Conservation (phyloP, 108 stramenopile species). For the Aurantiochytrium sp. region DNA sequence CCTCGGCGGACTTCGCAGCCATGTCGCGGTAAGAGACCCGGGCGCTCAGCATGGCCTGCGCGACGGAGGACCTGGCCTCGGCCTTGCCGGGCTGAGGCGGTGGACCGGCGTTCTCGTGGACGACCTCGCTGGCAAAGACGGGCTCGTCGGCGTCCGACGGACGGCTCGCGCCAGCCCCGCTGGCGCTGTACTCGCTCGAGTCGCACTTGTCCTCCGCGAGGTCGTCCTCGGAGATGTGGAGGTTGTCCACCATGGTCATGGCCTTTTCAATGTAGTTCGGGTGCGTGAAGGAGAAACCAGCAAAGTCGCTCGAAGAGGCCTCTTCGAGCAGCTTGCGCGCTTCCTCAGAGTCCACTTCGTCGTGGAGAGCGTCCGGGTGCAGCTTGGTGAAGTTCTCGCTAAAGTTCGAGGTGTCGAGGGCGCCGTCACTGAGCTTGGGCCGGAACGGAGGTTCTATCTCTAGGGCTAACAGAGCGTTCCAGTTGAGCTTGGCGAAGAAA, state of each 20-base stretch:
- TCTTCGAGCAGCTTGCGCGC: background rate
- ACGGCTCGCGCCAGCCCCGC: too few relatives aligned
- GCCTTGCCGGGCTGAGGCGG: too few relatives aligned
- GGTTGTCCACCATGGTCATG: background rate
- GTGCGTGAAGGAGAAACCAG: background rate
- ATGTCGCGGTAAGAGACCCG: too few relatives aligned
- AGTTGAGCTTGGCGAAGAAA: conserved; percentile 80
- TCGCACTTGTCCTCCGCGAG: too few relatives aligned
- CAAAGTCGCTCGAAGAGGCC: background rate
- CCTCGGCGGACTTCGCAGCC: too few relatives aligned
- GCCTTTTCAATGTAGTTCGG: conserved; percentile 7
- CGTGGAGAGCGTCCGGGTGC: background rate
- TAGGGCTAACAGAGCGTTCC: conserved; percentile 68
- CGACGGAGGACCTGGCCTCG: too few relatives aligned
- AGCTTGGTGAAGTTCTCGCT: conserved; percentile 42
- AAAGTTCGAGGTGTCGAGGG: conserved; percentile 46
- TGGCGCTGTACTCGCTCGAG: too few relatives aligned
- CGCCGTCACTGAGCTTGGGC: background rate
- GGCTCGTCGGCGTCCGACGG: too few relatives aligned
- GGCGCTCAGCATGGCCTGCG: too few relatives aligned
- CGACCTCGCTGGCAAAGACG: too few relatives aligned
- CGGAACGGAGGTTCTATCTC: conserved; percentile 22
- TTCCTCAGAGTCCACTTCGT: background rate
- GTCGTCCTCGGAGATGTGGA: too few relatives aligned
- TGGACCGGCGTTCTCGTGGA: too few relatives aligned